Conservation (phyloP, 1,139 yeast species). For the Scheffersomyces stambukii region DNA sequence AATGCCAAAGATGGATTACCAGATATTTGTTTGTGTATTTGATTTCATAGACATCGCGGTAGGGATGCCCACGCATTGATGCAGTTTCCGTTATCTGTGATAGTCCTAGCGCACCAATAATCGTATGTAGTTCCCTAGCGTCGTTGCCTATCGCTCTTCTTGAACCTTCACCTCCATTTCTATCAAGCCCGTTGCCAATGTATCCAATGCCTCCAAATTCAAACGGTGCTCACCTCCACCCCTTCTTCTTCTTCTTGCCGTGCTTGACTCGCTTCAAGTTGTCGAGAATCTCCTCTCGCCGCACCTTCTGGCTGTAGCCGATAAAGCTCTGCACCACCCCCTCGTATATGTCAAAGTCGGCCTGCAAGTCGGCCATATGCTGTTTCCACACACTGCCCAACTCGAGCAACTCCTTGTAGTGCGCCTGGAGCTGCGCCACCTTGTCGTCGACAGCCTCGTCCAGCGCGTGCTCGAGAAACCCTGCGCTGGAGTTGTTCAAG, state of each 20-base stretch:
- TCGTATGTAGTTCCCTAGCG: no score
- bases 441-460: slow-evolving; percentile 22
- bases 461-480: slow-evolving; percentile 19
- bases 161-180: no score
- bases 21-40: background rate
- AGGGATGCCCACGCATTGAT: no score
- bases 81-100: no score
- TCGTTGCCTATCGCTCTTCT: no score
- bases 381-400: slow-evolving; percentile 49
- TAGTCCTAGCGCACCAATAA: no score
- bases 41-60: slow-evolving; percentile 2
- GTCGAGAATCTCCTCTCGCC: slow-evolving; percentile 46
- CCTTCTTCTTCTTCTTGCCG: slow-evolving; percentile 13
- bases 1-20: no score
- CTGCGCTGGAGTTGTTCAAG: slow-evolving; percentile 28
- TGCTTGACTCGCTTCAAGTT: slow-evolving; percentile 27
- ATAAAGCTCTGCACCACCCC: slow-evolving; percentile 67
- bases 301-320: slow-evolving; percentile 61
- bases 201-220: no score
- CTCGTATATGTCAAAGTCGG: slow-evolving; percentile 62
- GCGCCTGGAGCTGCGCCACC: slow-evolving; percentile 23
- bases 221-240: slow-evolving; percentile 12
- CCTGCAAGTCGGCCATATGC: slow-evolving; percentile 36
- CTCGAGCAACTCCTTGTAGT: slow-evolving; percentile 26
- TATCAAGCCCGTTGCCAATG: no score